Base-by-base conservation (phyloP, 1,284 basidiomycete species). In the Irpex sp. region DNA sequence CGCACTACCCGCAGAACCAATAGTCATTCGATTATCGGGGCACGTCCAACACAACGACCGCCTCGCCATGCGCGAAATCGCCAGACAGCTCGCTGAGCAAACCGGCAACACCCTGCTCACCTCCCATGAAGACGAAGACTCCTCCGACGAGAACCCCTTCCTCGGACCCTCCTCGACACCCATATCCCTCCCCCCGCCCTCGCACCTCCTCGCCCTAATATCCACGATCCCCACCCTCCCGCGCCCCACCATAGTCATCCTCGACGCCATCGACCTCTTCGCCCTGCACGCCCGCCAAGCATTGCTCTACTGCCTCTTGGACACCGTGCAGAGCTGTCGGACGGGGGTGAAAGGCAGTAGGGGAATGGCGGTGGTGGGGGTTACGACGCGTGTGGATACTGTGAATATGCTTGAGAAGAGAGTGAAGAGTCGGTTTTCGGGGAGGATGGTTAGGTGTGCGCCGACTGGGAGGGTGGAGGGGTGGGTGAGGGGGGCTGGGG, bases 371-470 rank as follows among this genome's bases (percentile, higher is more conserved):
- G 86, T 97, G 23, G 78, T 97, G 49, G 94, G 95, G 9, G 73
- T 94, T 2, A 94, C 93, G 0, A 85, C 85, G 36, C 85, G 94
- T 16, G 81, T 94, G 14, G 94, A 97, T 68, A 90, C 92, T n/a
- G 82, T 96, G 62, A 90, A 92, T 61, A 75, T 93, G 8, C 79
- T 98, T 5, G 95, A 98, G 73, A 98, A 98, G 72, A 83, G 95
- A 55, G 95, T 98, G 57, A 96, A 97, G 75, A 96, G 93, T 66
- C 85, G 95, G 5, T 98, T 97, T 75, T 96, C 94, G 4, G 93
- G 94, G 42, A 82, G 95, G 56, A 91, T 94, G 68, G 81, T 95
- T 65, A 84, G 92, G 58, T 87, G 92, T 6, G 80, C 84, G 0
- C 83, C 87, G 19, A 85, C 88, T 0, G 69, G 78, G 5, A 75